Evolutionary conservation across 352 stramenopile species (phyloP), one percentile per base, ranked within the genome.

Genomic region (Globisporangium radiosum): DNA sequence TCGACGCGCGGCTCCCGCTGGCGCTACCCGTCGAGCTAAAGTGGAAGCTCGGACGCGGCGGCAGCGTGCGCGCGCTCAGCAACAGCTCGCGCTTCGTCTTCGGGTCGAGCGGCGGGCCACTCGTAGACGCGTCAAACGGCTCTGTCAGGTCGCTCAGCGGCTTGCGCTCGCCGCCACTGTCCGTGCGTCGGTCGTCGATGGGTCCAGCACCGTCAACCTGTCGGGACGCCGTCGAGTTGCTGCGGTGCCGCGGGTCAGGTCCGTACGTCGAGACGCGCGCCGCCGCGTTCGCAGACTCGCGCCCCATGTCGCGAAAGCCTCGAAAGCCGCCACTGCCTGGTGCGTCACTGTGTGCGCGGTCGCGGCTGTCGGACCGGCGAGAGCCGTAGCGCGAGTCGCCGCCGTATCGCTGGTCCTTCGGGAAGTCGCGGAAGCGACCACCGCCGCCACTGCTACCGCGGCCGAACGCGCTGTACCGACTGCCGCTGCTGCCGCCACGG

Each of bases 311-410:
- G 50, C 72, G 69, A 13, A 69, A 59, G 15, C 33, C 43, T 59
- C 63, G 10, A 48, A 50, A 15, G 49, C n/a, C 17, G 38, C 60
- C 44, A 53, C 62, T 13, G 25, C 42, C 11, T 40, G 17, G 37
- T n/a, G 51, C 40, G 15, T 81, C 72, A 9, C 54, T 69, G 47
- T 64, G 71, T 10, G 56, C 52, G 68, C 75, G 65, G 43, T 85
- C 75, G 70, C 73, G 57, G 55, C 73, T 85, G 13, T 65, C 68
- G 0, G 75, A 85, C 10, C 75, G 62, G 14, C 61, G 57, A 19
- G 44, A 47, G 58, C n/a, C 50, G 57, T 60, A 78, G 57, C 43
- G 58, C 39, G 10, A 25, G 57, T 81, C 75, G 0, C 65, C 57
- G 6, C 42, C 52, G 37, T 63, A 57, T 7, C 33, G 14, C 7